Evolutionary conservation across 2,329 filamentous ascomycete genomes (phyloP).

Genomic region (Achaetomium macrosporum): DNA sequence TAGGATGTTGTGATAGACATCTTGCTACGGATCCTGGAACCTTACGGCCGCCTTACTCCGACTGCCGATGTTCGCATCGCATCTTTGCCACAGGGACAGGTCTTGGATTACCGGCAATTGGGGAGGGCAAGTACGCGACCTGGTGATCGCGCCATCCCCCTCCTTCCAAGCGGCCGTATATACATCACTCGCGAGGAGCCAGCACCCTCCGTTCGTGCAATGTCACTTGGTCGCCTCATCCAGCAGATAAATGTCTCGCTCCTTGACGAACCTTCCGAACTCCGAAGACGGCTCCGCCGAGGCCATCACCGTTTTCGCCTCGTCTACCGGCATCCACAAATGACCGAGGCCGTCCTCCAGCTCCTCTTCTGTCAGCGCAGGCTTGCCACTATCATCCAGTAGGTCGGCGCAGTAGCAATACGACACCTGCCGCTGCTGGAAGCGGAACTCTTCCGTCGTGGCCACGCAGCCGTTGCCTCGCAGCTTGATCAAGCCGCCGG

Average conservation of each 20-base stretch:
- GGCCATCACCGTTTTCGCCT: slow-evolving; percentile 5
- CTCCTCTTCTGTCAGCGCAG: slow-evolving; percentile 7
- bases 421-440: slow-evolving; percentile 3
- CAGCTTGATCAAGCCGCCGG: slow-evolving; percentile 3
- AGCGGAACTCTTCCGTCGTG: slow-evolving; percentile 7
- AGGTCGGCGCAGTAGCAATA: slow-evolving; percentile 12
- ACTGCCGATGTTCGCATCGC: too few species aligned
- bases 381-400: not conserved
- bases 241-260: slow-evolving; percentile 6
- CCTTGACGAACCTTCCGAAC: slow-evolving; percentile 9
- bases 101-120: too few species aligned
- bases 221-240: not conserved
- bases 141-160: too few species aligned
- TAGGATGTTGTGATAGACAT: too few species aligned
- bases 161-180: too few species aligned
- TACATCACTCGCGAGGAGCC: too few species aligned
- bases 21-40: too few species aligned
- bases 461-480: not conserved
- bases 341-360: slow-evolving; percentile 6
- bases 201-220: too few species aligned
- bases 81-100: too few species aligned
- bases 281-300: slow-evolving; percentile 8
- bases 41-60: too few species aligned
- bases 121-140: too few species aligned
- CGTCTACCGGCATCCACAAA: slow-evolving; percentile 6